These are phyloP conservation scores for Dryas drummondii DNA, from an alignment of 306 rosid species.

Conservation along the genomic window DNA sequence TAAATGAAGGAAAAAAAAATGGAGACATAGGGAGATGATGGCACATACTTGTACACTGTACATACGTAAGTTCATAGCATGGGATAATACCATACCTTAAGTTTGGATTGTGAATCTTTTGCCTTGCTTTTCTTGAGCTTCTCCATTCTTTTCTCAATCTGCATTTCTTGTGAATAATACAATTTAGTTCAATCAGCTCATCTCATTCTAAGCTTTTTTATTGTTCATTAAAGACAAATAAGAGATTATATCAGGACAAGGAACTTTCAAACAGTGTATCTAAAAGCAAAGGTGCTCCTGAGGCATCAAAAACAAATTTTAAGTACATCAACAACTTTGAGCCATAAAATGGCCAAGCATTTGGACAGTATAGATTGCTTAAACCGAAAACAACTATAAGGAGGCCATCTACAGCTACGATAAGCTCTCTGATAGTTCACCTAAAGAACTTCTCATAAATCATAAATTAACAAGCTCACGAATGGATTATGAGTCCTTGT, in stretches of 20 bases:
- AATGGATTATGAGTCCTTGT: background rate
- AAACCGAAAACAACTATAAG: background rate
- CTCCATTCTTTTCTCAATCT: slow-evolving; percentile 95
- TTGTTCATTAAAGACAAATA: background rate
- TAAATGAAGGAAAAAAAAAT: background rate
- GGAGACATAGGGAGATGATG: background rate
- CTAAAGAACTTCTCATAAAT: background rate
- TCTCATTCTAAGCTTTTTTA: slow-evolving; percentile 24
- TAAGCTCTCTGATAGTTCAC: slow-evolving; percentile 1
- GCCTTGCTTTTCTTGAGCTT: slow-evolving; percentile 89
- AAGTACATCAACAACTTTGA: background rate
- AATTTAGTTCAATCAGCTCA: slow-evolving; percentile 52
- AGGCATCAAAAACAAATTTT: background rate
- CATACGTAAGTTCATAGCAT: background rate
- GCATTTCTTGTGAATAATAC: slow-evolving; percentile 61
- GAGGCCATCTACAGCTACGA: background rate
- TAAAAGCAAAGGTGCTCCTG: background rate
- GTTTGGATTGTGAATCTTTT: slow-evolving; percentile 73
- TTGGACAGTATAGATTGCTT: background rate
- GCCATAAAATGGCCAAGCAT: background rate
- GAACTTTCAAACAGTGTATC: slow-evolving; percentile 12
- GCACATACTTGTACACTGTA: slow-evolving; percentile 9
- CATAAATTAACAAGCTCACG: background rate
- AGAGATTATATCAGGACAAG: background rate
- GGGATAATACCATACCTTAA: slow-evolving; percentile 50